Conservation (phyloP, 345 rosid genomes). For the Citrus inodora region DNA sequence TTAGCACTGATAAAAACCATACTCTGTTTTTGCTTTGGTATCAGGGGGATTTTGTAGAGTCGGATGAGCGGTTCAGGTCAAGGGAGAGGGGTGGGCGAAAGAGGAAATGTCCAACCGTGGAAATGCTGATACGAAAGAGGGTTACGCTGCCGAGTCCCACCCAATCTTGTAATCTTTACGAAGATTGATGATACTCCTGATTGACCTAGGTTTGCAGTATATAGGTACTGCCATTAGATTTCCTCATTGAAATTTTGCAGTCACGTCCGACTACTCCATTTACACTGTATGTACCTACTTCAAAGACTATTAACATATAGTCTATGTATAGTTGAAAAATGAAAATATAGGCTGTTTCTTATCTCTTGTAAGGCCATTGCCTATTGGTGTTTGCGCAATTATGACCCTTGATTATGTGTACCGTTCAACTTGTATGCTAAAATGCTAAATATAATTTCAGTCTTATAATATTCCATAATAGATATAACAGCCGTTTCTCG, state of each 20-base stretch:
- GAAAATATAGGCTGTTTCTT: neutral
- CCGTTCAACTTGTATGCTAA: neutral
- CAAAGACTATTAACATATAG: neutral
- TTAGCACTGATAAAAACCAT: too few species aligned
- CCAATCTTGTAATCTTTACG: slow-evolving; percentile 10
- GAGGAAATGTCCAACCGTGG: slow-evolving; percentile 51
- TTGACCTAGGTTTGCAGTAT: neutral
- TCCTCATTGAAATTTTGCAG: too few species aligned
- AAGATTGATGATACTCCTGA: neutral
- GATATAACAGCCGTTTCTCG: too few species aligned
- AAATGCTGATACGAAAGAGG: slow-evolving; percentile 64
- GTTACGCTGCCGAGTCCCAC: slow-evolving; percentile 31
- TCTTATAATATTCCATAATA: too few species aligned
- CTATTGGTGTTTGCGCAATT: neutral
- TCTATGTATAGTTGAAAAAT: too few species aligned
- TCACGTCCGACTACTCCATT: neutral
- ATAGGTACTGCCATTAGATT: too few species aligned
- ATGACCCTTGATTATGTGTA: neutral
- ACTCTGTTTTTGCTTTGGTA: slow-evolving; percentile 2
- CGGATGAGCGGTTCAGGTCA: slow-evolving; percentile 59
- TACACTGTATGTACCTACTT: neutral
- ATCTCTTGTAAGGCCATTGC: neutral
- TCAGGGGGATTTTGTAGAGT: slow-evolving; percentile 75
- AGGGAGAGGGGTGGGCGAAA: slow-evolving; percentile 84
- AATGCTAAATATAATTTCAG: too few species aligned